Percentiles rank a stretch among this genome's conserved stretches.
phyloP scores from a whole-genome alignment of 2,329 filamentous ascomycete species.

The Fusarium mangiferae region DNA sequence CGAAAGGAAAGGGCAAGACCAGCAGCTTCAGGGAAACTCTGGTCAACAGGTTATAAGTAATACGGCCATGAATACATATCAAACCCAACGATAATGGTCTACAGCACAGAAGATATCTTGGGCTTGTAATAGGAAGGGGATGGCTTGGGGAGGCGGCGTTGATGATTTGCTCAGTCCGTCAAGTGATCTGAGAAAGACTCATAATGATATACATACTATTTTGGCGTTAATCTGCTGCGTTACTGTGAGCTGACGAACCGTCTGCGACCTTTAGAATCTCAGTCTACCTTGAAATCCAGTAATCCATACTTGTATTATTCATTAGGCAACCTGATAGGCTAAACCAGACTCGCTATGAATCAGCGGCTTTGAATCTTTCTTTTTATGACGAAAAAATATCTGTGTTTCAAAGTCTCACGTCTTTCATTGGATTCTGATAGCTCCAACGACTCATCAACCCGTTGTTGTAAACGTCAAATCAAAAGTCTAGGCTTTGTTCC shows the following conservation, averaged over 20 bases:
- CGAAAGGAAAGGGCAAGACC: slow-evolving; percentile 14
- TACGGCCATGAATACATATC: slow-evolving; percentile 21
- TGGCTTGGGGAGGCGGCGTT: neutral
- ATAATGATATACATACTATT: slow-evolving; percentile 2
- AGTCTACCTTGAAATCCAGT: neutral
- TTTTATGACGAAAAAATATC: neutral
- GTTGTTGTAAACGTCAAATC: neutral
- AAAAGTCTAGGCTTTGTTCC: neutral
- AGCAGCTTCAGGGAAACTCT: slow-evolving; percentile 15
- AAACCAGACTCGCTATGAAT: neutral
- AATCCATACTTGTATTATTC: no score
- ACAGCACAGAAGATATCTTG: neutral
- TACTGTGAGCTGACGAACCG: neutral
- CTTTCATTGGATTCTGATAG: neutral
- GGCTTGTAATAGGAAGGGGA: neutral
- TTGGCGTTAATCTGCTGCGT: neutral
- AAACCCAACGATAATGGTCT: slow-evolving; percentile 10
- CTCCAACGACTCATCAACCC: no score
- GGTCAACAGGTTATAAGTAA: slow-evolving; percentile 25
- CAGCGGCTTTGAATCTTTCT: neutral
- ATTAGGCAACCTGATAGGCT: neutral
- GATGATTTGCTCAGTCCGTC: neutral
- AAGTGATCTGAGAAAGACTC: neutral
- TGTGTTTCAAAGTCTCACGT: neutral
- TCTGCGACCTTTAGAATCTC: neutral